Percentiles rank a stretch among this genome's conserved stretches.
phyloP scores from a whole-genome alignment of 2,329 filamentous ascomycete species.

The Leptographium lundbergii region DNA sequence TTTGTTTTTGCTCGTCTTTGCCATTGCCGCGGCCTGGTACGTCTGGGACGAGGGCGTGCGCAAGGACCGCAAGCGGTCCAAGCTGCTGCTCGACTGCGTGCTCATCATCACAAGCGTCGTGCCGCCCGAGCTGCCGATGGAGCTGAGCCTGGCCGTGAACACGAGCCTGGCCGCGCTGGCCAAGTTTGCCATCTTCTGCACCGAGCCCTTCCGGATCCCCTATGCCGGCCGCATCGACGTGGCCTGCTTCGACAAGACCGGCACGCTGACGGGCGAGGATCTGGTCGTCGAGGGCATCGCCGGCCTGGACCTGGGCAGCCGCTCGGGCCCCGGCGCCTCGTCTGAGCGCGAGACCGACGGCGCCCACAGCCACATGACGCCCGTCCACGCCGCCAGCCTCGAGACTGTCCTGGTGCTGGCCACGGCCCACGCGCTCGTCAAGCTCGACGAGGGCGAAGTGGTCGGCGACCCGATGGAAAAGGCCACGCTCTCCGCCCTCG shows the following conservation, averaged over 20 bases:
- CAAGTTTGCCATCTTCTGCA: conserved; percentile 96
- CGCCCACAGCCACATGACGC: conserved; percentile 66
- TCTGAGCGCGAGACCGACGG: conserved; percentile 62
- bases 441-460: conserved; percentile 90
- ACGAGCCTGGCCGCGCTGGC: conserved; percentile 89
- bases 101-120: conserved; percentile 97
- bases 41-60: conserved; percentile 95
- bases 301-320: conserved; percentile 64
- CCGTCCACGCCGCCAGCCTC: conserved; percentile 56
- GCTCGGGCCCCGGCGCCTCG: conserved; percentile 29
- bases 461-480: conserved; percentile 99
- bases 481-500: conserved; percentile 76
- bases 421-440: conserved; percentile 89
- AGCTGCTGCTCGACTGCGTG: conserved; percentile 93
- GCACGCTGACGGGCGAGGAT: conserved; percentile 91
- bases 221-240: conserved; percentile 92
- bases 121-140: conserved; percentile 97
- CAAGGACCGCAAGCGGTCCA: conserved; percentile 91
- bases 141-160: conserved; percentile 92
- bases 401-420: conserved; percentile 89
- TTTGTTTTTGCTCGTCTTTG: conserved; percentile 89
- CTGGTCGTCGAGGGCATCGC: conserved; percentile 95
- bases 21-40: conserved; percentile 95
- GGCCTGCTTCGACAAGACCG: conserved; percentile 97
- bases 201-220: conserved; percentile 95